Base-by-base conservation (phyloP, 805 yeast species). In the Kuraishia borneana region DNA sequence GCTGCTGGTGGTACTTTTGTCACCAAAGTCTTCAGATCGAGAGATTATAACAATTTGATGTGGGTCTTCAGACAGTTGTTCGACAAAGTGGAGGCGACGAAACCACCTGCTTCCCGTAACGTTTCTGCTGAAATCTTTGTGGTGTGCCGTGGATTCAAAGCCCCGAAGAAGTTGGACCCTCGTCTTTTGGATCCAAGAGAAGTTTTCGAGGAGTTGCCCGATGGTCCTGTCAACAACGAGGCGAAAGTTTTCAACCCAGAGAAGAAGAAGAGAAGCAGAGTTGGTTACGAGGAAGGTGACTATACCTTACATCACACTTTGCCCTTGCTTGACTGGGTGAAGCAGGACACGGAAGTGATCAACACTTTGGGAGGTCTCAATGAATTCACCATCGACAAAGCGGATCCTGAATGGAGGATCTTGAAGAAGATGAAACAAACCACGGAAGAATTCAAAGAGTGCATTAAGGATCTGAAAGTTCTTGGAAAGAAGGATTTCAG, bases 51-150 rank as follows among this genome's bases (percentile, higher is more conserved):
- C 59, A 92, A 89, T 56, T 70, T 92, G 44, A 72, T 92, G 72
- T 92, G 99, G 99, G 94, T 89, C 3, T 89, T 92, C 63, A 87
- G 85, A 51, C 98, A 92, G 58, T 66, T 92, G 37, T 92, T 92
- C 52, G 95, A 87, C 35, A 88, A 82, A 52, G 97, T 92, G 35
- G 97, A 92, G 58, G 99, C 99, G 14, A 92, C 99, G 1, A 92
- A 92, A 53, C 99, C 99, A 6, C 97, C 99, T 6, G 88, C 97
- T 6, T 87, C 96, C 26, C 88, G 99, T 77, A 87, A 85, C 58
- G 99, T 92, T 22, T 89, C 97, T 53, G 99, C 99, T 2, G 99
- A 92, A 67, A 92, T 92, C 50, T 92, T 92, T 53, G 98, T 92
- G 31, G 96, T 88, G 25, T 92, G 99, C 61, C 78, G 78, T 55